Percentiles rank a stretch among this genome's conserved stretches.
Evolutionary conservation across 805 yeast genomes (phyloP).

Genomic region (Metschnikowia cerradonensis): DNA sequence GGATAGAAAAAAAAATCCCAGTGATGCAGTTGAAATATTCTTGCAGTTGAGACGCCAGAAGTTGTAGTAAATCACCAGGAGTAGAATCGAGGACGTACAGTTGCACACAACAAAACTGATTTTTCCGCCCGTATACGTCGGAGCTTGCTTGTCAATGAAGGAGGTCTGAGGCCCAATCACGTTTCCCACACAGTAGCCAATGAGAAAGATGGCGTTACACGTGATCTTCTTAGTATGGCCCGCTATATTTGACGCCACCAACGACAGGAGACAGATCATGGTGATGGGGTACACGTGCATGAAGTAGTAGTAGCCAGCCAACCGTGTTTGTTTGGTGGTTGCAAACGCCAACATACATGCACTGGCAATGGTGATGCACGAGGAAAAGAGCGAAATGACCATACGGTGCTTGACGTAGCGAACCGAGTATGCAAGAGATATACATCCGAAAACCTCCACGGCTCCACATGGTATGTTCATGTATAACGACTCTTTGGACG

Average conservation of each 20-base stretch:
- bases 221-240: constrained; percentile 31
- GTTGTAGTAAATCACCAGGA: constrained; percentile 16
- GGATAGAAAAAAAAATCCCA: too few relatives aligned
- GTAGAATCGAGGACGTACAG: constrained; percentile 19
- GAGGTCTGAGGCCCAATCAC: constrained; percentile 22
- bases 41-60: constrained; percentile 12
- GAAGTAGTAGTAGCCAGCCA: constrained; percentile 26
- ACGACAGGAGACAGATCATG: constrained; percentile 21
- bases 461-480: constrained; percentile 28
- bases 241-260: constrained; percentile 25
- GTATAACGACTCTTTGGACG: constrained; percentile 18
- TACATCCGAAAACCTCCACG: constrained; percentile 23
- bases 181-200: constrained; percentile 30
- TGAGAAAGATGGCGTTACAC: constrained; percentile 31
- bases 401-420: constrained; percentile 27
- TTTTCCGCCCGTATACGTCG: constrained; percentile 39
- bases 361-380: constrained; percentile 14
- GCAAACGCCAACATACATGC: constrained; percentile 17
- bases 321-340: constrained; percentile 15
- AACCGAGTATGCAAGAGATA: constrained; percentile 22
- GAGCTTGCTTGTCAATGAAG: constrained; percentile 38
- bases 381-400: constrained; percentile 26
- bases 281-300: constrained; percentile 34
- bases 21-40: too few relatives aligned
- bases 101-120: constrained; percentile 33